These are phyloP conservation scores for Aspergillus sp. DNA, from an alignment of 2,329 filamentous ascomycete genomes.

Conservation along the genomic window DNA sequence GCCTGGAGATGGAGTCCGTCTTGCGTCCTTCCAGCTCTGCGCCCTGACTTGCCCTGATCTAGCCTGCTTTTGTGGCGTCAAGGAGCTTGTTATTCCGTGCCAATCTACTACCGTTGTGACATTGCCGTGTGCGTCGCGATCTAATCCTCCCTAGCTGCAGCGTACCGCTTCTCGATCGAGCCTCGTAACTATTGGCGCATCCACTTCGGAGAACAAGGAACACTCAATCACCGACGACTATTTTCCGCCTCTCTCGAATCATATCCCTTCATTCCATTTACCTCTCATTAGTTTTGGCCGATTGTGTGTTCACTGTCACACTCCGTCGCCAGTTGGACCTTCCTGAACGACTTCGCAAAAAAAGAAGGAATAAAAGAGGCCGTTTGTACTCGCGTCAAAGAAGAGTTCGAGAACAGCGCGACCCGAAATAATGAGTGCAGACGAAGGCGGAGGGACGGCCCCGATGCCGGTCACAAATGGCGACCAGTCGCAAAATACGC, in stretches of 20 bases:
- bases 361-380: constrained; percentile 1
- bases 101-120: constrained; percentile 19
- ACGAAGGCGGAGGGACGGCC: constrained; percentile 36
- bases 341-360: constrained; percentile 1
- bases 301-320: constrained; percentile 14
- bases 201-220: constrained; percentile 27
- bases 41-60: neutral
- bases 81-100: neutral
- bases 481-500: constrained; percentile 31
- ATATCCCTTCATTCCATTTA: constrained; percentile 2
- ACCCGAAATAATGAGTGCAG: constrained; percentile 39
- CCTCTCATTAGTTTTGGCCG: constrained; percentile 4
- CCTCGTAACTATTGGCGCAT: constrained; percentile 33
- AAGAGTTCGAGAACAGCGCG: constrained; percentile 26
- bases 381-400: constrained; percentile 21
- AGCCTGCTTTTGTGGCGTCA: neutral
- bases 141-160: constrained; percentile 27
- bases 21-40: constrained; percentile 13
- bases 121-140: constrained; percentile 20
- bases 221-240: constrained; percentile 22
- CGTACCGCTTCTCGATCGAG: constrained; percentile 28
- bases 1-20: constrained; percentile 15
- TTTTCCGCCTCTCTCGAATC: constrained; percentile 6
- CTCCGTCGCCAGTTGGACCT: constrained; percentile 8
- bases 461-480: constrained; percentile 39